Evolutionary conservation across 2,329 filamentous ascomycete genomes (phyloP), one percentile per base, ranked within the genome.

Genomic region (Arthrobotrys sinensis): DNA sequence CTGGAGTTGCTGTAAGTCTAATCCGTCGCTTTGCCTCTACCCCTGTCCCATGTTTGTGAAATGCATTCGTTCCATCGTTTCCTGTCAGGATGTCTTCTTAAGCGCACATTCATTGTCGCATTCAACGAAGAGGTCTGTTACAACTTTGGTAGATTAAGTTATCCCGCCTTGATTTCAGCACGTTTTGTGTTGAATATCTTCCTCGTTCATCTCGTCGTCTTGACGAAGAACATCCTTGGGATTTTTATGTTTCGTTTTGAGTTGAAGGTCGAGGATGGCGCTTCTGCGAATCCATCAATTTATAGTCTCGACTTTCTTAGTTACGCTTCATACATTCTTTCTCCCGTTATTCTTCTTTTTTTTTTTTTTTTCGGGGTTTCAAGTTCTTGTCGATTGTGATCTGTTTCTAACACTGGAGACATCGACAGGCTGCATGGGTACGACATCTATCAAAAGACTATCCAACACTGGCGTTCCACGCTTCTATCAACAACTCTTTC

Each of bases 61-160:
- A 82, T 84, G 82, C 83, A 83, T 62, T 68, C 24, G 46, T 63
- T 87, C 89, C 91, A 92, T 90, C 88, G 88, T 79, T 85, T 87
- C 85, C 88, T 86, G 94, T 96, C 93, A 96, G 72, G 75, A 78
- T 71, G 67, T 78, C 75, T 78, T 78, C 75, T 70, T 48, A 40
- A 57, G 75, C 75, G 75, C 34, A 66, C 57, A 62, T 65, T 21
- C 46, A 63, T 55, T 67, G 62, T 68, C 67, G 75, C 67, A 86
- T 84, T 85, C 88, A 85, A 90, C 96, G 91, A 91, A 91, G 90
- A 87, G 86, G 89, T 93, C 94, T 96, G 96, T 99, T 99, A 99
- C 93, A 93, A 92, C 92, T 90, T 93, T 97, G 96, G 96, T 91
- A 98, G 90, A 99, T 91, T 85, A 87, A 97, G 88, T 88, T 88